phyloP scores from a whole-genome alignment of 345 rosid species.

The Populus pruinosa region DNA sequence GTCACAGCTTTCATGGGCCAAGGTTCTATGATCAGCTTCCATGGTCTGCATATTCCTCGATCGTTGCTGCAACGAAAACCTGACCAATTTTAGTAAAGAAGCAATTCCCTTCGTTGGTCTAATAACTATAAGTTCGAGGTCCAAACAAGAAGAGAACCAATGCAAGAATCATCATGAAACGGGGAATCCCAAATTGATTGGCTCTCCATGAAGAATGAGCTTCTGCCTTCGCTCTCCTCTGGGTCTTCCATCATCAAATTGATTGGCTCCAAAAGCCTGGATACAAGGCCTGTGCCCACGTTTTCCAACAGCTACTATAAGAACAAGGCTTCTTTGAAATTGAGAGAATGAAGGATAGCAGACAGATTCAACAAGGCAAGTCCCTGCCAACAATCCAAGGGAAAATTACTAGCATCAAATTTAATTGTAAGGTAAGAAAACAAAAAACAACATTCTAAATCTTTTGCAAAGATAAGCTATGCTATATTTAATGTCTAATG shows the following conservation, averaged over 20 bases:
- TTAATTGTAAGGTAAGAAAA: not conserved
- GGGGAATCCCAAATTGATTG: slow-evolving; percentile 20
- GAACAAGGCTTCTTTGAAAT: not conserved
- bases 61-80: not conserved
- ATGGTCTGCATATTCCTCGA: slow-evolving; percentile 1
- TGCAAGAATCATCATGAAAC: slow-evolving; percentile 8
- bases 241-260: not conserved
- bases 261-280: slow-evolving; percentile 8
- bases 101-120: not conserved
- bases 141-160: not conserved
- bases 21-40: slow-evolving; percentile 1
- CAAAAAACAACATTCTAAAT: too few relatives aligned
- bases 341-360: slow-evolving; percentile 11
- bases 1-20: not conserved
- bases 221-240: not conserved
- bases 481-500: too few relatives aligned
- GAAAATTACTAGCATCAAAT: not conserved
- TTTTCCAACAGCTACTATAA: slow-evolving; percentile 1
- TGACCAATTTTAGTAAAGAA: not conserved
- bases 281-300: slow-evolving; percentile 3
- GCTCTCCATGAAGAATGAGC: slow-evolving; percentile 2
- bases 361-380: slow-evolving; percentile 21
- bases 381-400: slow-evolving; percentile 12
- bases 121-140: not conserved
- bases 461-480: too few relatives aligned